Percentiles rank a stretch among this genome's conserved stretches.
phyloP scores from a whole-genome alignment of 345 rosid species.

The Pseudoturritis turrita region DNA sequence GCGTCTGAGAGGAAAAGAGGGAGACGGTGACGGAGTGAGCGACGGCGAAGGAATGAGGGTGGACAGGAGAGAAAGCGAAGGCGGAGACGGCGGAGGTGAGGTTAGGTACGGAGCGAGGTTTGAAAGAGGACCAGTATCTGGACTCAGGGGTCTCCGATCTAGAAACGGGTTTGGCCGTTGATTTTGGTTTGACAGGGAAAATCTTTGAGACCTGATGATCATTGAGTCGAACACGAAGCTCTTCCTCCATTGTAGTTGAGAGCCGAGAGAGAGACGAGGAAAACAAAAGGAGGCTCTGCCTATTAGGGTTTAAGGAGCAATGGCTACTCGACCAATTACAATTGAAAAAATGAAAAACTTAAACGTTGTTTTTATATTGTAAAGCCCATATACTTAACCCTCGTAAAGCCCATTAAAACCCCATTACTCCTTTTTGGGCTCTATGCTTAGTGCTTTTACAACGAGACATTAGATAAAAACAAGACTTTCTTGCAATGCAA shows the following conservation, averaged over 20 bases:
- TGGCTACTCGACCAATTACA: background rate
- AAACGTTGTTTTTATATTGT: too few species aligned
- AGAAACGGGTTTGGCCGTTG: slow-evolving; percentile 50
- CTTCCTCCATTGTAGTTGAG: slow-evolving; percentile 24
- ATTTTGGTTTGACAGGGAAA: slow-evolving; percentile 68
- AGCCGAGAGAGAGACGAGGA: background rate
- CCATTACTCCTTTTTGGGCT: too few species aligned
- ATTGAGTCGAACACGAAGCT: slow-evolving; percentile 26
- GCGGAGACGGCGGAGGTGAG: slow-evolving; percentile 59
- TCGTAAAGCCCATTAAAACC: too few species aligned
- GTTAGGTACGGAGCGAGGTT: slow-evolving; percentile 46
- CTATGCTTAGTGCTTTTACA: too few species aligned
- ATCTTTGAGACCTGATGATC: slow-evolving; percentile 37
- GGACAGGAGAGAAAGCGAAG: slow-evolving; percentile 57
- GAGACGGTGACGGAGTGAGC: slow-evolving; percentile 68
- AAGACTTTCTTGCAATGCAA: too few species aligned
- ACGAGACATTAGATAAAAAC: too few species aligned
- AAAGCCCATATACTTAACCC: too few species aligned
- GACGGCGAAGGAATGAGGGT: slow-evolving; percentile 61
- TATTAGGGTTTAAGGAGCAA: slow-evolving; percentile 18
- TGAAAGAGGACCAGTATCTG: slow-evolving; percentile 87
- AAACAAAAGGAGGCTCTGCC: background rate
- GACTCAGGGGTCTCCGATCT: slow-evolving; percentile 69
- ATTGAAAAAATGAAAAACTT: too few species aligned
- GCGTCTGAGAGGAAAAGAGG: slow-evolving; percentile 48